A percentile compares a stretch with the other conserved stretches of the same genome.
These are phyloP conservation scores for Voacanga thouarsii DNA, from an alignment of 257 asterid genomes.

Conservation along the genomic window DNA sequence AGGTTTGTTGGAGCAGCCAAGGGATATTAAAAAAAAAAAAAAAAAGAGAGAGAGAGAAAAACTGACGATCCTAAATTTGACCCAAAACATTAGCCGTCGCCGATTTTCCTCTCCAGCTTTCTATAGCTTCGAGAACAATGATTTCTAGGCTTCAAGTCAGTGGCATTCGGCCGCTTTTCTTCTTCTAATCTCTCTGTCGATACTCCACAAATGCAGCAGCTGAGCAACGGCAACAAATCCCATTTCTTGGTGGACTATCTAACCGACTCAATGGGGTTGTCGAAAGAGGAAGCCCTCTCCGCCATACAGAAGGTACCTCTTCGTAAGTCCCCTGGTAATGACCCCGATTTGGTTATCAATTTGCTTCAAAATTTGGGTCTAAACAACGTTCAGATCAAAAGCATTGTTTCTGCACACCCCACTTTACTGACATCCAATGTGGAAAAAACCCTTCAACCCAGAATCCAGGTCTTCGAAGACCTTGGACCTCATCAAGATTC, in stretches of 20 bases:
- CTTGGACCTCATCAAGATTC: conserved; percentile 1
- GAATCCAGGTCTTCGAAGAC: conserved; percentile 2
- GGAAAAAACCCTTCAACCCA: conserved; percentile 21
- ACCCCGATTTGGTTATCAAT: conserved; percentile 15
- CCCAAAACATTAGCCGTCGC: too few relatives aligned
- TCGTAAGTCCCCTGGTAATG: background rate
- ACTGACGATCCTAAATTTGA: too few relatives aligned
- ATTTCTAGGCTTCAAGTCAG: too few relatives aligned
- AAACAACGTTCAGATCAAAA: conserved; percentile 8
- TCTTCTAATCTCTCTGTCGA: background rate
- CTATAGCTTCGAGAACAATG: too few relatives aligned
- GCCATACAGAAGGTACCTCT: conserved; percentile 10
- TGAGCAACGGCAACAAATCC: background rate
- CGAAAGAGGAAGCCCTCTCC: conserved; percentile 12
- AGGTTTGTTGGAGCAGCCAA: too few relatives aligned
- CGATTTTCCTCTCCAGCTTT: too few relatives aligned
- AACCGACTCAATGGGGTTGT: conserved; percentile 19
- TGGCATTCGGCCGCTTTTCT: background rate
- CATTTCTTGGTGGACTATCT: conserved; percentile 10
- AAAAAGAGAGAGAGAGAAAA: too few relatives aligned
- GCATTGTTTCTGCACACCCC: conserved; percentile 2
- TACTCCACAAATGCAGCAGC: background rate
- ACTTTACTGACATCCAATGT: background rate
- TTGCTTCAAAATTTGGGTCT: conserved; percentile 16
- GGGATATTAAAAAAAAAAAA: too few relatives aligned